Evolutionary conservation across 148 eudicot species (phyloP), one percentile per base, ranked within the genome.

Genomic region (Camellia sinensis): DNA sequence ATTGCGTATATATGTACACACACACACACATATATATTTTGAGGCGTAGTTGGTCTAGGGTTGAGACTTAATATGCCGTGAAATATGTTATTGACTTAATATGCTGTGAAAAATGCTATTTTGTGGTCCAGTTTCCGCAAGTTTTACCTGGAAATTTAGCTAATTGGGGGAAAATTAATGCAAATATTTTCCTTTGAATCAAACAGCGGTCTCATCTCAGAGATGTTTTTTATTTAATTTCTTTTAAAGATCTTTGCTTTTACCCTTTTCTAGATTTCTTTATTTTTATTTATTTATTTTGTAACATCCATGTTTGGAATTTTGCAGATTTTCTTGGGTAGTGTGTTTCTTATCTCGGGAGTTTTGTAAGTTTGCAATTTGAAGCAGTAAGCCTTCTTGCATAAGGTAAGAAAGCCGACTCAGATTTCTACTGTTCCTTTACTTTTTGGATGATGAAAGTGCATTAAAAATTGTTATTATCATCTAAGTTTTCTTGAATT

Each of bases 341-440:
- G 46, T 50, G 72, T 22, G n/a, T 57, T 54, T 13, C 9, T 50
- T 22, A 50, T 9, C 17, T 53, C 12, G 67, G 78, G 11, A 40
- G 40, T 19, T n/a, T 46, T 50, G 53, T 62, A 62, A 63, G 5
- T 13, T 22, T 4, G 8, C 59, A 8, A 50, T 66, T 63, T 64
- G 44, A 52, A 66, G 61, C 59, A 77, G 60, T 65, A 29, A 0
- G 22, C 5, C 57, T 50, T 53, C 57, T 45, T 77, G 17, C 4
- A 77, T 65, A 77, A 77, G 80, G 80, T 79, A 69, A 79, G 81
- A 57, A 79, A 79, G 67, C 66, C 22, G 48, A 44, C 60, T 68
- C 75, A 79, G 12, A n/a, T 77, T 45, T 78, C 75, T 57, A 5
- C 11, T n/a, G 13, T 7, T 21, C 67, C 17, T 3, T n/a, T 67